A percentile compares a stretch with the other conserved stretches of the same genome.
These are phyloP conservation scores for Neonectria ditissima DNA, from an alignment of 2,329 filamentous ascomycete species.

Conservation along the genomic window DNA sequence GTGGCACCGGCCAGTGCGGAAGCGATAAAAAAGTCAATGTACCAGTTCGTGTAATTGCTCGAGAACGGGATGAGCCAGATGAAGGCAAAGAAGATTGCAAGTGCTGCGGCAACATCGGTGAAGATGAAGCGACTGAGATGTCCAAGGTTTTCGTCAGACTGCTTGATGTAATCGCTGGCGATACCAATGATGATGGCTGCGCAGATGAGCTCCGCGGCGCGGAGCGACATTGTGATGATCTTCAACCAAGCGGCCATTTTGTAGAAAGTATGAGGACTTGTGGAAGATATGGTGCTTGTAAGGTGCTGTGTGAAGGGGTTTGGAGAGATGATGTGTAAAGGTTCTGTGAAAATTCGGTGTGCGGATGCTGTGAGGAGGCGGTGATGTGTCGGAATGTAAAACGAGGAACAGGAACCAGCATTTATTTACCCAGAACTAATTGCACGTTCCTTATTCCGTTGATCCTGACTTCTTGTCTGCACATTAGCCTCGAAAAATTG, in stretches of 20 bases:
- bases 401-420: background rate
- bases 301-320: background rate
- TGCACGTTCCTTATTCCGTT: background rate
- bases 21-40: constrained; percentile 1
- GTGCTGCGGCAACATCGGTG: background rate
- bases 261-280: background rate
- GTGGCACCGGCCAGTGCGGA: background rate
- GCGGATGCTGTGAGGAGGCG: background rate
- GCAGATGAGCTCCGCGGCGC: constrained; percentile 4
- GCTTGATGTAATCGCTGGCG: constrained; percentile 8
- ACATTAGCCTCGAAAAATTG: background rate
- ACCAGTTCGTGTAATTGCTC: constrained; percentile 21
- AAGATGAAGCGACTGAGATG: constrained; percentile 16
- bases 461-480: background rate
- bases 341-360: no score
- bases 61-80: constrained; percentile 21
- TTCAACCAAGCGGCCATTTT: constrained; percentile 10
- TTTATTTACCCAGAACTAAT: background rate
- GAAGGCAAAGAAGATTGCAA: constrained; percentile 10
- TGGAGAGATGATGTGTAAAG: no score
- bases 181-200: constrained; percentile 13
- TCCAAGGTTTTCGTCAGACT: background rate
- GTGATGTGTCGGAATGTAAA: background rate
- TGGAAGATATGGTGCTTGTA: background rate
- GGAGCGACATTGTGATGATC: constrained; percentile 9